These are phyloP conservation scores for Stenocarpella maydis DNA, from an alignment of 2,329 filamentous ascomycete genomes.

Conservation along the genomic window DNA sequence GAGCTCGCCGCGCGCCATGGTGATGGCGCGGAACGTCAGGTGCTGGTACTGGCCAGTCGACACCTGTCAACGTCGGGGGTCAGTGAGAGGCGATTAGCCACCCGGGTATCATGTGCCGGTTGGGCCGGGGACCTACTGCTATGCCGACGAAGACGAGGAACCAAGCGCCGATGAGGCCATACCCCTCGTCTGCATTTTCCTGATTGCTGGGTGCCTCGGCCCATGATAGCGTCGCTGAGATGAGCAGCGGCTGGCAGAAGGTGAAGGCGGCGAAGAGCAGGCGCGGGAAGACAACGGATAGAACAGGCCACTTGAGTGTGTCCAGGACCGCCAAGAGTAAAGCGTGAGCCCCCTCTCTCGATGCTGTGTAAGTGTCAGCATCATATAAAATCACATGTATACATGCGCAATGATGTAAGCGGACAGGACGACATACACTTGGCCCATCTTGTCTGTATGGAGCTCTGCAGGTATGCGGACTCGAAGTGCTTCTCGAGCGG, in stretches of 20 bases:
- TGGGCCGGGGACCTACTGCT: conserved; percentile 43
- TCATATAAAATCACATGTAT: not conserved
- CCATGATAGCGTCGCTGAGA: conserved; percentile 46
- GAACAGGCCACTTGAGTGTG: conserved; percentile 34
- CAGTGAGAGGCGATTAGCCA: not conserved
- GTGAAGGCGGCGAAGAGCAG: conserved; percentile 50
- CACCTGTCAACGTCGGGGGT: conserved; percentile 30
- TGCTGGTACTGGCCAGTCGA: conserved; percentile 46
- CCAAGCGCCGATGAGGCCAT: conserved; percentile 52
- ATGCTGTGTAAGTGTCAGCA: not conserved
- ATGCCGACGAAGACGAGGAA: conserved; percentile 52
- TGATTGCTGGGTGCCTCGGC: conserved; percentile 39
- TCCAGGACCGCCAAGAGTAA: not conserved
- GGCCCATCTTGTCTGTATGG: not conserved
- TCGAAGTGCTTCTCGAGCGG: conserved; percentile 11
- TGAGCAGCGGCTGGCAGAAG: conserved; percentile 56
- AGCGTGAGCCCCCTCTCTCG: not conserved
- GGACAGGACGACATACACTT: not conserved
- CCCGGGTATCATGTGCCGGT: not conserved
- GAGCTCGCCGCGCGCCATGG: conserved; percentile 47
- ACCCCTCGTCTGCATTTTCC: conserved; percentile 39
- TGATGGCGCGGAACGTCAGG: conserved; percentile 46
- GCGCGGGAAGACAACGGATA: conserved; percentile 47
- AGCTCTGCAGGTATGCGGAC: not conserved
- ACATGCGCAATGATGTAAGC: not conserved